Percentiles rank a stretch among this genome's conserved stretches.
Evolutionary conservation across 78 protist genomes (phyloP).

Genomic region (Dictyostelium capitatum): DNA sequence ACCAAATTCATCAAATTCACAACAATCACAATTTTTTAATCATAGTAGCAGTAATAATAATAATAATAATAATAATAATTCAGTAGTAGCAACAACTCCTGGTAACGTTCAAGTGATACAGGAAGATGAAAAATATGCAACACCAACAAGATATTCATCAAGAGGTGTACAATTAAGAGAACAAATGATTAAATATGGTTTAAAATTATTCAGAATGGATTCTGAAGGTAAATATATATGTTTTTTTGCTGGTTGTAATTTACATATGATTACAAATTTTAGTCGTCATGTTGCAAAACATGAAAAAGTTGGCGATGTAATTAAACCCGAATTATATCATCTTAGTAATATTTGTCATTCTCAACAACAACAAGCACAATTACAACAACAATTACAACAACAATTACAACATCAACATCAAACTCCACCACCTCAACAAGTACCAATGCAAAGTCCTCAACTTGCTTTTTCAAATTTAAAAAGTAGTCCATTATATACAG

Average conservation of each 20-base stretch:
- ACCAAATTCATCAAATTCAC: not conserved
- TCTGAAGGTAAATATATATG: slow-evolving; percentile 67
- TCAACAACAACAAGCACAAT: not conserved
- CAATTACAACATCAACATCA: not conserved
- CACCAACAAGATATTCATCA: slow-evolving; percentile 43
- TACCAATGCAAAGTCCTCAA: not conserved
- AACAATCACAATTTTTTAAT: not conserved
- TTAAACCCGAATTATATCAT: slow-evolving; percentile 68
- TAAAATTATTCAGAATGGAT: slow-evolving; percentile 70
- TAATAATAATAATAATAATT: not conserved
- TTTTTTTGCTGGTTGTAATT: slow-evolving; percentile 74
- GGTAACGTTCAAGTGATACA: not conserved
- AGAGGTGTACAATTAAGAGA: slow-evolving; percentile 71
- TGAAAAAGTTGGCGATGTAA: slow-evolving; percentile 70
- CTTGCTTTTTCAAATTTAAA: not conserved
- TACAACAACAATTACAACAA: not conserved
- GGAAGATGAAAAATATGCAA: slow-evolving; percentile 46
- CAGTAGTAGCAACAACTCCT: not conserved
- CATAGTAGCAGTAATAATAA: not conserved
- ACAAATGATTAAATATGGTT: slow-evolving; percentile 83
- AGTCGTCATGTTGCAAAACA: slow-evolving; percentile 77
- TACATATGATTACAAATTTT: slow-evolving; percentile 79
- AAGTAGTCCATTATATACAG: not conserved
- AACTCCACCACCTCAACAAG: not conserved
- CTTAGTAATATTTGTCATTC: slow-evolving; percentile 31